Percentiles rank a stretch among this genome's conserved stretches.
Evolutionary conservation across 176 grass and related monocot species (phyloP).

Genomic region (Oryza meridionalis): DNA sequence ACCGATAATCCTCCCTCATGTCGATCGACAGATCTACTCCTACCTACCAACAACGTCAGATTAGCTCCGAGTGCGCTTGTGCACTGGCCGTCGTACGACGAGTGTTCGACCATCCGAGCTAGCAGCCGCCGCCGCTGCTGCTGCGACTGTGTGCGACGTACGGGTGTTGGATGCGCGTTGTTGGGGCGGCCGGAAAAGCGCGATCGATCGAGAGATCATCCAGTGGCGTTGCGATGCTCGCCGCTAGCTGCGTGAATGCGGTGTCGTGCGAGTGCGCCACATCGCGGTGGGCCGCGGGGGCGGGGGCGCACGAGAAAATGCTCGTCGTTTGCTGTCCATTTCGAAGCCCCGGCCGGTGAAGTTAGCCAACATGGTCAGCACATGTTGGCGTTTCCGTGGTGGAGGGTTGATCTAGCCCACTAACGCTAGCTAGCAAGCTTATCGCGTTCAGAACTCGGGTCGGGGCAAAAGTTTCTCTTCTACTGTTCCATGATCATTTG

Average conservation of each 20-base stretch:
- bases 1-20: not conserved
- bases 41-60: not conserved
- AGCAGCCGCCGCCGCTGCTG: not conserved
- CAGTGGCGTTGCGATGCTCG: not conserved
- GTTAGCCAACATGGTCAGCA: not conserved
- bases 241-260: not conserved
- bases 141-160: not conserved
- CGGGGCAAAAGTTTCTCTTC: not conserved
- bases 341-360: not conserved
- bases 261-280: conserved; percentile 16
- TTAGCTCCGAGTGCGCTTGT: too few species aligned
- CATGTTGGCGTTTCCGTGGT: not conserved
- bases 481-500: not conserved
- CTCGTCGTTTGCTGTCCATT: conserved; percentile 29
- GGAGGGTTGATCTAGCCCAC: conserved; percentile 38
- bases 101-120: too few species aligned
- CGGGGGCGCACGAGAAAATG: not conserved
- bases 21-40: not conserved
- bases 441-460: not conserved
- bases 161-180: not conserved
- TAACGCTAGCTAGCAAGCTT: not conserved
- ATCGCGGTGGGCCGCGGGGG: not conserved
- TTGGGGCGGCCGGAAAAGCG: conserved; percentile 7
- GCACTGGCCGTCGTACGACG: not conserved
- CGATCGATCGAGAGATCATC: not conserved